Percentiles rank a stretch among this genome's conserved stretches.
Evolutionary conservation across 2,329 filamentous ascomycete species (phyloP).

Genomic region (Fusarium agapanthi): DNA sequence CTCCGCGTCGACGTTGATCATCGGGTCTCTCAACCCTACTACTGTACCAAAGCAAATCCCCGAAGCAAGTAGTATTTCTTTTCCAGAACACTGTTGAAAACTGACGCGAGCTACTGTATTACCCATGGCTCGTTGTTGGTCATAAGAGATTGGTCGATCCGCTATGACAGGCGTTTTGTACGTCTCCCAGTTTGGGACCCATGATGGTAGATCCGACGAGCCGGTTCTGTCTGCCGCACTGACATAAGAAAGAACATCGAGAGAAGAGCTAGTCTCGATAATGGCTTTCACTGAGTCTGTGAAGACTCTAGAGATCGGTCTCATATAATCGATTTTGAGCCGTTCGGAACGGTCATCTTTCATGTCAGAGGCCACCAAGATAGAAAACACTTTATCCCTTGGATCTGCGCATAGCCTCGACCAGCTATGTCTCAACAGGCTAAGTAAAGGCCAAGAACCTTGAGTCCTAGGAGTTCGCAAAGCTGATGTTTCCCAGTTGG

Average conservation of each 20-base stretch:
- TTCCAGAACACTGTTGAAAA: neutral
- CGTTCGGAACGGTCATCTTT: neutral
- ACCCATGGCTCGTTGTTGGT: neutral
- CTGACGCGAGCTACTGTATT: neutral
- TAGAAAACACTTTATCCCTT: neutral
- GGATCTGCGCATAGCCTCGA: neutral
- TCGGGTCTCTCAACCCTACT: neutral
- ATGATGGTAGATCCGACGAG: neutral
- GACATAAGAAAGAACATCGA: neutral
- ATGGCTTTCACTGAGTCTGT: neutral
- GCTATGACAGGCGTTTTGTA: neutral
- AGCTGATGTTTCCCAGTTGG: neutral
- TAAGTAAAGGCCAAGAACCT: neutral
- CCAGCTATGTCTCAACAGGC: neutral
- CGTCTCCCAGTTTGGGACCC: neutral
- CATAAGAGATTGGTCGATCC: neutral
- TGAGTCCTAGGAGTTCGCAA: neutral
- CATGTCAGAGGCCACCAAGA: neutral
- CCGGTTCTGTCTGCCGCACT: neutral
- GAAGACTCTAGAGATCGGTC: neutral
- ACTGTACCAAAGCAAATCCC: neutral
- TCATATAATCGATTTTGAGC: neutral
- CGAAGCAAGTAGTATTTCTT: neutral
- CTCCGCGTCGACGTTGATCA: neutral
- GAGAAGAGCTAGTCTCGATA: neutral